phyloP scores from a whole-genome alignment of 1,139 yeast genomes.

The Suhomyces ambrosiae region DNA sequence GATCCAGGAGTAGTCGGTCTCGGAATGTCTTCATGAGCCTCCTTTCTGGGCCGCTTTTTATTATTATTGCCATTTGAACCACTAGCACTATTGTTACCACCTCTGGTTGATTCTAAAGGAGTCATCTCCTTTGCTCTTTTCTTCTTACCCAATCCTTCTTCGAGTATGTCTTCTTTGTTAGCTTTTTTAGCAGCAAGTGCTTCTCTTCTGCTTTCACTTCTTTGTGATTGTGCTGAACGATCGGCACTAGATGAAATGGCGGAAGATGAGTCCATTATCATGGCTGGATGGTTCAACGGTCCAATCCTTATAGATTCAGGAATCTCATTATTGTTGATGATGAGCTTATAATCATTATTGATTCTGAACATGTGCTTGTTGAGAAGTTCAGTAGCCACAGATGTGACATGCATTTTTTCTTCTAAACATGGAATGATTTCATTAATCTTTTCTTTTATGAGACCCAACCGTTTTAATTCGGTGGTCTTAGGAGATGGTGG shows the following conservation, averaged over 20 bases:
- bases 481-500: slow-evolving; percentile 4
- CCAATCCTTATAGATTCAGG: slow-evolving; percentile 69
- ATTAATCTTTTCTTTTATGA: slow-evolving; percentile 52
- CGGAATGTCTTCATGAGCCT: slow-evolving; percentile 13
- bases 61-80: slow-evolving; percentile 10
- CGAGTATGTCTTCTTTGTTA: slow-evolving; percentile 32
- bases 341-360: slow-evolving; percentile 74
- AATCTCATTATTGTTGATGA: slow-evolving; percentile 73
- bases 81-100: slow-evolving; percentile 4
- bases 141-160: slow-evolving; percentile 34
- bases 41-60: slow-evolving; percentile 27
- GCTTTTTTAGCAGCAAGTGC: slow-evolving; percentile 89
- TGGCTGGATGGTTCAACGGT: slow-evolving; percentile 88
- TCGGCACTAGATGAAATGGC: slow-evolving; percentile 35
- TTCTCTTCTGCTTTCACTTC: slow-evolving; percentile 85
- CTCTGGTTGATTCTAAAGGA: slow-evolving; percentile 12
- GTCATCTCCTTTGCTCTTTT: slow-evolving; percentile 29
- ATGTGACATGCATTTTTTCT: slow-evolving; percentile 96
- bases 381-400: slow-evolving; percentile 82
- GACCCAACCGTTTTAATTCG: slow-evolving; percentile 23
- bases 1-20: slow-evolving; percentile 12
- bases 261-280: slow-evolving; percentile 55
- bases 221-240: slow-evolving; percentile 66
- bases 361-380: slow-evolving; percentile 69
- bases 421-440: slow-evolving; percentile 92